Percentiles rank a stretch among this genome's conserved stretches.
These are phyloP conservation scores for Fonsecaea pugnacius DNA, from an alignment of 2,329 filamentous ascomycete species.

Conservation along the genomic window DNA sequence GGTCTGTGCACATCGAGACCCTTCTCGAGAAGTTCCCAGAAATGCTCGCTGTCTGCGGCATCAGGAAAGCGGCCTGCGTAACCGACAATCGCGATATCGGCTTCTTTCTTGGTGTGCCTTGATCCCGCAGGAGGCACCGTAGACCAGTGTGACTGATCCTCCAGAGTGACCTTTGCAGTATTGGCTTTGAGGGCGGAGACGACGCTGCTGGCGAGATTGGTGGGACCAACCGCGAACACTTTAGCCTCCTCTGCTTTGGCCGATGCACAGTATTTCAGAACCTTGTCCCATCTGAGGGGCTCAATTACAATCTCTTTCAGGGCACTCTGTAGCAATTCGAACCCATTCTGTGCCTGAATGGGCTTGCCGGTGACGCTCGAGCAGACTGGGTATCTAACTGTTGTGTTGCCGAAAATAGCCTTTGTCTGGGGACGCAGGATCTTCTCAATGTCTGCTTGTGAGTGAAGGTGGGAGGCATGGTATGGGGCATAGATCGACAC, in stretches of 20 bases:
- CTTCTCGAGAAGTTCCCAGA: slow-evolving; percentile 76
- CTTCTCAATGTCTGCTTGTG: slow-evolving; percentile 55
- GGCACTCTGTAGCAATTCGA: slow-evolving; percentile 42
- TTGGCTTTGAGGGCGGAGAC: slow-evolving; percentile 57
- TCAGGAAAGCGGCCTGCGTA: slow-evolving; percentile 79
- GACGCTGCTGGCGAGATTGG: slow-evolving; percentile 60
- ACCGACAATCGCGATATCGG: slow-evolving; percentile 83
- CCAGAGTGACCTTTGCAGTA: slow-evolving; percentile 34
- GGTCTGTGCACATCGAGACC: slow-evolving; percentile 71
- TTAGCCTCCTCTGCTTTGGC: slow-evolving; percentile 40
- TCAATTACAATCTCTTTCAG: slow-evolving; percentile 47
- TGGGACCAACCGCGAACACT: slow-evolving; percentile 57
- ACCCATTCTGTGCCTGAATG: slow-evolving; percentile 40
- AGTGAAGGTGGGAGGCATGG: slow-evolving; percentile 62
- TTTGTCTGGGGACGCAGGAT: slow-evolving; percentile 50
- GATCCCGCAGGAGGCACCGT: slow-evolving; percentile 37
- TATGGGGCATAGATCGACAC: slow-evolving; percentile 64
- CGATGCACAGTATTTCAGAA: slow-evolving; percentile 40
- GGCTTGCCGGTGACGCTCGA: slow-evolving; percentile 46
- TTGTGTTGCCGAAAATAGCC: slow-evolving; percentile 39
- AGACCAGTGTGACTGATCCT: slow-evolving; percentile 50
- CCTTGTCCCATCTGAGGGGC: slow-evolving; percentile 49
- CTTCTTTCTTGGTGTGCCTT: slow-evolving; percentile 53
- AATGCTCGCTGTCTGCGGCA: slow-evolving; percentile 69
- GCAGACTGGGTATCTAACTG: slow-evolving; percentile 44